Evolutionary conservation across 192 early-diverging fungal genomes (phyloP).

Genomic region (Rhizoclosmatium globosum): DNA sequence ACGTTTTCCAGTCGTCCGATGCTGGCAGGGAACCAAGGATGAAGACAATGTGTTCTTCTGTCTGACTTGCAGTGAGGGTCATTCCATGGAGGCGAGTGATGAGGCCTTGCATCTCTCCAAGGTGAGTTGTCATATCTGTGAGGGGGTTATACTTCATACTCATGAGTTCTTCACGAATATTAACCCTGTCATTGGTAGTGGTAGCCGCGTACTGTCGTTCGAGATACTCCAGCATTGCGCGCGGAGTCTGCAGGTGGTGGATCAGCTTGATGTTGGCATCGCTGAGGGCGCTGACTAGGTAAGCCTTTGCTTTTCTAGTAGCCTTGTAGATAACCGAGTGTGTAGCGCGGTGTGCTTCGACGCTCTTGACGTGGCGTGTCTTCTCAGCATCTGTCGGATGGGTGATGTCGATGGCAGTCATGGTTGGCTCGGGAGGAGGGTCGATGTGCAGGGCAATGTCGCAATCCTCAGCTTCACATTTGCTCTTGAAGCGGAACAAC

Average conservation of each 20-base stretch:
- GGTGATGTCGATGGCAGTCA: not conserved
- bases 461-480: not conserved
- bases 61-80: not conserved
- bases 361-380: not conserved
- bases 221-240: not conserved
- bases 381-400: not conserved
- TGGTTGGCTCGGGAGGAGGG: not conserved
- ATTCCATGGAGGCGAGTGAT: not conserved
- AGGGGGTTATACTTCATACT: not conserved
- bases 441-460: not conserved
- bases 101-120: not conserved
- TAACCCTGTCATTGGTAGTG: not conserved
- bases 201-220: not conserved
- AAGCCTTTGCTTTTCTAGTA: not conserved
- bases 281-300: not conserved
- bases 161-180: not conserved
- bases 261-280: not conserved
- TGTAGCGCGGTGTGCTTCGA: not conserved
- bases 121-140: conserved; percentile 1
- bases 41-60: not conserved
- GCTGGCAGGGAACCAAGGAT: not conserved
- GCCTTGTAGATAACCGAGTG: not conserved
- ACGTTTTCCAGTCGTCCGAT: not conserved
- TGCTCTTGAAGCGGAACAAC: not conserved
- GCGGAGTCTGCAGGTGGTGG: too few species aligned